Evolutionary conservation across 805 yeast genomes (phyloP).

Genomic region (Kodamaea nitidulidarum): DNA sequence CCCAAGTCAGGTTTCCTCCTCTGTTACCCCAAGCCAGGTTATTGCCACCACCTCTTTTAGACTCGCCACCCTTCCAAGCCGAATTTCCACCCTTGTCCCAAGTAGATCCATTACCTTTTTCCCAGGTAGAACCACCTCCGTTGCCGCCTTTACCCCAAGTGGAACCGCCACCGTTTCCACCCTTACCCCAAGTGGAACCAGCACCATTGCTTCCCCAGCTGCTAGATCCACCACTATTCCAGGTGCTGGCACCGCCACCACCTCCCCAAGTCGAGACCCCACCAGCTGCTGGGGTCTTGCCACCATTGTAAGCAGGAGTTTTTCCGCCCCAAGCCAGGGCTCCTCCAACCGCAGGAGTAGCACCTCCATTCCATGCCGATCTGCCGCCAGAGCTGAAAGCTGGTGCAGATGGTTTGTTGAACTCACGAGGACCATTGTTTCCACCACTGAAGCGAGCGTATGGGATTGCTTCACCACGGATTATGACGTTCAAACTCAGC

Average conservation of each 20-base stretch:
- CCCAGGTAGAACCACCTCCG: slow-evolving; percentile 28
- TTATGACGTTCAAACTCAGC: slow-evolving; percentile 65
- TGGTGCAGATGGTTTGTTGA: slow-evolving; percentile 22
- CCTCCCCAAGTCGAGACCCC: slow-evolving; percentile 45
- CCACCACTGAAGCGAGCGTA: slow-evolving; percentile 74
- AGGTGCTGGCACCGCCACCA: slow-evolving; percentile 17
- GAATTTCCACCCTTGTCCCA: slow-evolving; percentile 24
- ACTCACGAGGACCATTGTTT: slow-evolving; percentile 9
- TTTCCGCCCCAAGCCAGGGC: slow-evolving; percentile 24
- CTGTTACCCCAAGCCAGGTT: slow-evolving; percentile 22
- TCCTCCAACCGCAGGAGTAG: slow-evolving; percentile 26
- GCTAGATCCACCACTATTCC: slow-evolving; percentile 13
- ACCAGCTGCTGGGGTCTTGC: slow-evolving; percentile 24
- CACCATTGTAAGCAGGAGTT: slow-evolving; percentile 18
- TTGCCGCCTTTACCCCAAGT: slow-evolving; percentile 13
- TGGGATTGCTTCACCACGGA: slow-evolving; percentile 68
- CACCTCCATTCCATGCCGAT: slow-evolving; percentile 50
- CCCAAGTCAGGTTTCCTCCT: slow-evolving; percentile 18
- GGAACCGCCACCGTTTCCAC: slow-evolving; percentile 15
- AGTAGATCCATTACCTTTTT: slow-evolving; percentile 20
- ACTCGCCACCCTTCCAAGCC: slow-evolving; percentile 14
- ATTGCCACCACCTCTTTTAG: slow-evolving; percentile 10
- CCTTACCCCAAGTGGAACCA: slow-evolving; percentile 18
- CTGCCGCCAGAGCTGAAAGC: slow-evolving; percentile 43
- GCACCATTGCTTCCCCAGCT: slow-evolving; percentile 20